These are phyloP conservation scores for Cercospora sesami DNA, from an alignment of 2,329 filamentous ascomycete species.

Conservation along the genomic window DNA sequence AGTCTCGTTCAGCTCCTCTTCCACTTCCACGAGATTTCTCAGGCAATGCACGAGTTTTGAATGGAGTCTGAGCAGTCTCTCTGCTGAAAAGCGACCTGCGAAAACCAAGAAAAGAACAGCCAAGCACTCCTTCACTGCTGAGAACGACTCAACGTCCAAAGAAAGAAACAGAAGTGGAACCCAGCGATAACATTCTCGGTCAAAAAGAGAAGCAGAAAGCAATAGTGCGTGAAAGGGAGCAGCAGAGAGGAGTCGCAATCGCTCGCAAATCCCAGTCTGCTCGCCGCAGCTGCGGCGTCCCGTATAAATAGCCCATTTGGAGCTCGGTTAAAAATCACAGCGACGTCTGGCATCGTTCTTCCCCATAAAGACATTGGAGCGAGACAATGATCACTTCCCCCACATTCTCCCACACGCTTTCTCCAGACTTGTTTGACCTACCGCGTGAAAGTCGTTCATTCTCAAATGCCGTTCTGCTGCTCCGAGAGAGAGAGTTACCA, in stretches of 20 bases:
- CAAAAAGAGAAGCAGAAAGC: neutral
- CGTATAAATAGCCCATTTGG: conserved; percentile 10
- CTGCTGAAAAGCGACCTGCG: neutral
- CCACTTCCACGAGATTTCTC: neutral
- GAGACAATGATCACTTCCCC: neutral
- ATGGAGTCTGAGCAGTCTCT: neutral
- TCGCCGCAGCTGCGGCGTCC: neutral
- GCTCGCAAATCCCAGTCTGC: neutral
- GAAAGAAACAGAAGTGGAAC: conserved; percentile 5
- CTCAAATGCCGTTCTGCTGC: conserved; percentile 4
- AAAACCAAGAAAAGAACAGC: neutral
- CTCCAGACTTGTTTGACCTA: neutral
- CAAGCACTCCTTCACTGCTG: conserved; percentile 4
- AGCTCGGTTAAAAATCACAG: neutral
- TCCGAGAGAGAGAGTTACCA: neutral
- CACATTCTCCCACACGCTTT: conserved; percentile 12
- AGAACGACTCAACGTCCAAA: conserved; percentile 4
- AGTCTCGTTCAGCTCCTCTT: neutral
- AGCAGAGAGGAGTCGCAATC: conserved; percentile 3
- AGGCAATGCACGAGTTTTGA: neutral
- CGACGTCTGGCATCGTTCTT: neutral
- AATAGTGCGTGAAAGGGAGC: neutral
- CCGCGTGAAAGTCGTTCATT: neutral
- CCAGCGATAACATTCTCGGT: neutral
- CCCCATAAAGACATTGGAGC: neutral